phyloP scores from a whole-genome alignment of 352 stramenopile species.

The Phytophthora hybrid region DNA sequence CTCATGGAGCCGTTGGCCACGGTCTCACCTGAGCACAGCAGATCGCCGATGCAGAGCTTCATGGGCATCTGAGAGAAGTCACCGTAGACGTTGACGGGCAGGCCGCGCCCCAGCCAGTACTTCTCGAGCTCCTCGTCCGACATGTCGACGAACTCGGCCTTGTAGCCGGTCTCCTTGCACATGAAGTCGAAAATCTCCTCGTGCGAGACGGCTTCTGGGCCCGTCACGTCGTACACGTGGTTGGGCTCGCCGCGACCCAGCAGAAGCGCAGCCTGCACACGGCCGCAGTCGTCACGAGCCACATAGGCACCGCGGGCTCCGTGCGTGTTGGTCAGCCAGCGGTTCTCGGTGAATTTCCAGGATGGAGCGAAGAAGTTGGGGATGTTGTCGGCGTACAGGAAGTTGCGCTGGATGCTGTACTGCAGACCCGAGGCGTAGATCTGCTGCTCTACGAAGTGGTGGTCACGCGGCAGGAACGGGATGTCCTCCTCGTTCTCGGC shows the following conservation, averaged over 20 bases:
- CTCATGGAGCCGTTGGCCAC: conserved; percentile 24
- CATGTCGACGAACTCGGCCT: conserved; percentile 21
- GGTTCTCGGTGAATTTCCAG: conserved; percentile 37
- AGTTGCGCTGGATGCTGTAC: conserved; percentile 43
- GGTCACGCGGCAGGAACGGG: conserved; percentile 32
- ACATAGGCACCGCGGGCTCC: conserved; percentile 23
- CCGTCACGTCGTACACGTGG: conserved; percentile 24
- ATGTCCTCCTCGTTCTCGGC: conserved; percentile 35
- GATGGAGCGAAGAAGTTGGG: conserved; percentile 36
- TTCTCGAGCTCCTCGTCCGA: conserved; percentile 25
- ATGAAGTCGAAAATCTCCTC: conserved; percentile 29
- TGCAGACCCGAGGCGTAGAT: conserved; percentile 37
- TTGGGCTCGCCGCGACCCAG: conserved; percentile 22
- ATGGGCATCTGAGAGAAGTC: conserved; percentile 30
- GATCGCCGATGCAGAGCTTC: conserved; percentile 29
- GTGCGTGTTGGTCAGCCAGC: conserved; percentile 37
- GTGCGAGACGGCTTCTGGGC: conserved; percentile 9
- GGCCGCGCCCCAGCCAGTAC: conserved; percentile 26
- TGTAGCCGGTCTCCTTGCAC: conserved; percentile 19
- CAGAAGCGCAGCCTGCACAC: conserved; percentile 14
- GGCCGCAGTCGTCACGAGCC: conserved; percentile 22
- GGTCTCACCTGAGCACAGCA: conserved; percentile 23
- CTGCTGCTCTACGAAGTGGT: conserved; percentile 38
- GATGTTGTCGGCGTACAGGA: conserved; percentile 39
- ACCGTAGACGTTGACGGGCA: conserved; percentile 20